phyloP scores from a whole-genome alignment of 257 asterid genomes.

The Salvia rosmarinus region DNA sequence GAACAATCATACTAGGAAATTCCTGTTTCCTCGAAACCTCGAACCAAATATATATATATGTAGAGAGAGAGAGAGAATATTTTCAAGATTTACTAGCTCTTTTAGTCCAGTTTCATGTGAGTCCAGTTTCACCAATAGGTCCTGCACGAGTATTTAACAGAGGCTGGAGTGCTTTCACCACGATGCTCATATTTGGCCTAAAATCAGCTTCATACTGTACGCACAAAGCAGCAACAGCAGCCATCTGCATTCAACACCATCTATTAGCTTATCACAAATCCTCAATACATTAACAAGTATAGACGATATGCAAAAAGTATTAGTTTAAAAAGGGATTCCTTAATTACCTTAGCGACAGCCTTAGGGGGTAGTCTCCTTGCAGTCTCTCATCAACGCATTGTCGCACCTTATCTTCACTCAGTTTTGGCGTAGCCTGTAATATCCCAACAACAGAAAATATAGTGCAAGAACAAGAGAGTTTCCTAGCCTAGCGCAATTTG shows the following conservation, averaged over 20 bases:
- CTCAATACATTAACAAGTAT: no score
- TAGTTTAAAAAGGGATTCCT: neutral
- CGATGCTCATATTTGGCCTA: constrained; percentile 66
- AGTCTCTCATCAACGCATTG: constrained; percentile 71
- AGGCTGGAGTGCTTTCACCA: constrained; percentile 64
- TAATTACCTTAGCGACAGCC: constrained; percentile 78
- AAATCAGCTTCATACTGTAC: constrained; percentile 66
- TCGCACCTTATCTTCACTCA: constrained; percentile 83
- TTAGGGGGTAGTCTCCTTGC: constrained; percentile 76
- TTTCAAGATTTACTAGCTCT: neutral
- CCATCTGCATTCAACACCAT: constrained; percentile 46
- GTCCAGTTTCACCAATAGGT: constrained; percentile 47
- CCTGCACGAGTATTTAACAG: constrained; percentile 53
- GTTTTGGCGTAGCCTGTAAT: constrained; percentile 72
- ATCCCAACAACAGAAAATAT: constrained; percentile 10
- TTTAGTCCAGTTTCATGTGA: constrained; percentile 18
- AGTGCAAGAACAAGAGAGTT: neutral
- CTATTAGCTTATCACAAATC: neutral
- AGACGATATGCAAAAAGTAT: neutral
- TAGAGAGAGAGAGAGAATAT: neutral
- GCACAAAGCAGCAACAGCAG: constrained; percentile 63
- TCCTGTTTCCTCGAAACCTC: neutral
- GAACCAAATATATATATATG: constrained; percentile 12
- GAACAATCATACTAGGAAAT: neutral
- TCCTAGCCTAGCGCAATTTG: neutral